Evolutionary conservation across 495 filamentous ascomycete species (phyloP).

Genomic region (Tuber borchii): DNA sequence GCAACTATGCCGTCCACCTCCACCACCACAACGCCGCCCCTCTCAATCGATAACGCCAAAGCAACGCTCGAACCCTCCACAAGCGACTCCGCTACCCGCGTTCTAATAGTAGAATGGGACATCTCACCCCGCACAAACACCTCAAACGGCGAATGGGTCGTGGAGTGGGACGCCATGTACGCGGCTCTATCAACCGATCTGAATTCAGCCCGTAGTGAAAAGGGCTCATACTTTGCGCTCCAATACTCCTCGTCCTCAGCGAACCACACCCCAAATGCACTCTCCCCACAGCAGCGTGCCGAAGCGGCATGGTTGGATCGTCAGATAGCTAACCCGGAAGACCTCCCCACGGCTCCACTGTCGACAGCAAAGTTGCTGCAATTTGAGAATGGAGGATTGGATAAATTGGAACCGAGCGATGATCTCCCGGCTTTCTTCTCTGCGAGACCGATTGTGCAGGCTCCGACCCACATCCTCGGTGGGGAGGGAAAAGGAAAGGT

Average conservation of each 20-base stretch:
- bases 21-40: neutral
- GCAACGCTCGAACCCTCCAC: slow-evolving; percentile 27
- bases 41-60: slow-evolving; percentile 20
- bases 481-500: slow-evolving; percentile 24
- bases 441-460: slow-evolving; percentile 39
- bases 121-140: slow-evolving; percentile 8
- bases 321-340: neutral
- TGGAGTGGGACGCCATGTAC: slow-evolving; percentile 41
- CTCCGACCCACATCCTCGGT: slow-evolving; percentile 35
- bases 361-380: slow-evolving; percentile 38
- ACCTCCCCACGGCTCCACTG: slow-evolving; percentile 29
- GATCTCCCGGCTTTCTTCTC: slow-evolving; percentile 35
- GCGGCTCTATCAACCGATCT: slow-evolving; percentile 27
- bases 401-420: slow-evolving; percentile 34
- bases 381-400: slow-evolving; percentile 36
- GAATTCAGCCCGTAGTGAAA: slow-evolving; percentile 35
- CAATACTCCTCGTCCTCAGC: slow-evolving; percentile 23
- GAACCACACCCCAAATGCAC: slow-evolving; percentile 21
- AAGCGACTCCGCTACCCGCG: slow-evolving; percentile 30
- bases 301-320: slow-evolving; percentile 15
- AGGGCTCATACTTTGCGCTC: slow-evolving; percentile 38
- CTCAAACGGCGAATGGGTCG: slow-evolving; percentile 36
- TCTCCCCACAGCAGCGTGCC: slow-evolving; percentile 13
- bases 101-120: slow-evolving; percentile 35
- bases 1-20: slow-evolving; percentile 28